Evolutionary conservation across 2,329 filamentous ascomycete species (phyloP).

Genomic region (Sporothrix pallida): DNA sequence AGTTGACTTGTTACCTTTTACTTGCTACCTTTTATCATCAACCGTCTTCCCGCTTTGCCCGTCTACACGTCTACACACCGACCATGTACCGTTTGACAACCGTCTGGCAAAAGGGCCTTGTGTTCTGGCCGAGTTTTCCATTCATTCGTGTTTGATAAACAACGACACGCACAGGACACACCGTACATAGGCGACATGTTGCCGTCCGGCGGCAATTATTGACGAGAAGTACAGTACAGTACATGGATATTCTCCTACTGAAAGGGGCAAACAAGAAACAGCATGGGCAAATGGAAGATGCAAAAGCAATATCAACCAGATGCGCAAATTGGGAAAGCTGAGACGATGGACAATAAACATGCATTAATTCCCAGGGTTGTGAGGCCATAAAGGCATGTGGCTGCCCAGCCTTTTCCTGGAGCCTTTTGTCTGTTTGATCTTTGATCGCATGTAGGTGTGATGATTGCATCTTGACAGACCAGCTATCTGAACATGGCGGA

Average conservation of each 20-base stretch:
- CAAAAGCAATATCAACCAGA: not conserved
- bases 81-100: not conserved
- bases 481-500: not conserved
- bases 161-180: not conserved
- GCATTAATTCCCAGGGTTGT: not conserved
- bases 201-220: conserved; percentile 5
- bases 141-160: not conserved
- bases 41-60: no score
- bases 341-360: not conserved
- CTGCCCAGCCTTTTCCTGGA: no score
- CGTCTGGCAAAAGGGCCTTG: conserved; percentile 5
- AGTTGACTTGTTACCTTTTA: no score
- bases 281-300: not conserved
- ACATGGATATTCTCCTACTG: not conserved
- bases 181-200: not conserved
- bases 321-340: not conserved
- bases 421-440: no score
- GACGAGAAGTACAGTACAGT: not conserved
- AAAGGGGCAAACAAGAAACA: not conserved
- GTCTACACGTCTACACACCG: not conserved
- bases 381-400: no score
- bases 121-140: not conserved
- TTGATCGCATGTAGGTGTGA: no score
- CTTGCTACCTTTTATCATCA: no score
- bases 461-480: not conserved